Base-by-base conservation (phyloP, 306 rosid species). In the Senna siamea region DNA sequence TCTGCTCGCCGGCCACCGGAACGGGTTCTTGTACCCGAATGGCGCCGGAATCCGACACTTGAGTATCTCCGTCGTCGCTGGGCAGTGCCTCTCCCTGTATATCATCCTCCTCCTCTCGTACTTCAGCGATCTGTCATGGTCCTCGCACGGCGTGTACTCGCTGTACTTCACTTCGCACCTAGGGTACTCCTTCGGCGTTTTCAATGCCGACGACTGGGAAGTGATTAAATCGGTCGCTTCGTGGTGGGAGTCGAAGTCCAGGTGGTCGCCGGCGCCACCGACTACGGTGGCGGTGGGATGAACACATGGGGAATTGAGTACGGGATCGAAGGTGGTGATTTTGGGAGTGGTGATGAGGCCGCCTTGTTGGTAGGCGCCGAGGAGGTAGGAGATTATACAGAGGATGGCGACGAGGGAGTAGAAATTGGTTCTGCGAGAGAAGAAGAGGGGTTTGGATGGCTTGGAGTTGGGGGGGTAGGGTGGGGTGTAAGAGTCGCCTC, bases 131-230 rank as follows among this genome's bases (percentile, higher is more conserved):
- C 96, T 72, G 2, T 69, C 65, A 1, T 77, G 71, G 83, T 93
- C 96, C 78, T 93, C 85, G 64, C 98, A 90, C 0, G 98, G 97
- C 0, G 98, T 93, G 89, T 93, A 89, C 79, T 93, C 97, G 76
- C 87, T 78, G 76, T 76, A 64, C n/a, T 41, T 26, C 1, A 12
- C 66, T 76, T 56, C 66, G 52, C 98, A 88, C 0, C 86, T 76
- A 19, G 87, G 87, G 79, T 19, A 85, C 9, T 11, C 38, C 7
- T 41, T 75, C n/a, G 19, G 14, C 5, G 22, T 0, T 5, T 34
- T 8, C 15, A 23, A 4, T 0, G 48, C 28, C n/a, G 37, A 12
- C 50, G 60, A 82, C 72, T 54, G 72, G 58, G 75, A 26, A 3
- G 30, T 3, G 30, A 26, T 3, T 26, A 26, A 26, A 26, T 3